Evolutionary conservation across 768 basidiomycete genomes (phyloP).

Genomic region (Crassisporium funariophilum): DNA sequence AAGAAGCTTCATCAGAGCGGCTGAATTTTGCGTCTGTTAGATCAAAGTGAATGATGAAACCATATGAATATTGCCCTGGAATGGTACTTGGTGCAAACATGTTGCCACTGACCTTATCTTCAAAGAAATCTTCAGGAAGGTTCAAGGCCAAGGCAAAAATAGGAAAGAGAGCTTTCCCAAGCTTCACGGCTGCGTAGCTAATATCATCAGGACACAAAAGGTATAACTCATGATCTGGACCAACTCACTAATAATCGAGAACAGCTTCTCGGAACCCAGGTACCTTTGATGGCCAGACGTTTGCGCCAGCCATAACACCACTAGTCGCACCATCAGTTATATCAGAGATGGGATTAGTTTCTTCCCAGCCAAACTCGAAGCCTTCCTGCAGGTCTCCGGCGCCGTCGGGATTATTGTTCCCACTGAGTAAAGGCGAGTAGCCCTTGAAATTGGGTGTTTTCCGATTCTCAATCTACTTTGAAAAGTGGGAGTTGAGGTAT

Average conservation of each 20-base stretch:
- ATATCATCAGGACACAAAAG: neutral
- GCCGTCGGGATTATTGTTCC: conserved; percentile 74
- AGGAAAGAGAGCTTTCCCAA: conserved; percentile 75
- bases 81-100: too few relatives aligned
- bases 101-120: conserved; percentile 76
- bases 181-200: conserved; percentile 37
- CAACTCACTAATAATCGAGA: conserved; percentile 8
- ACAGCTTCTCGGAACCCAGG: conserved; percentile 61
- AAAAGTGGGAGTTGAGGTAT: neutral
- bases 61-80: neutral
- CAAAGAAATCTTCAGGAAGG: conserved; percentile 74
- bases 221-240: neutral
- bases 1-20: conserved; percentile 79
- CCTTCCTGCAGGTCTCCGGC: conserved; percentile 91
- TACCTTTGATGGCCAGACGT: conserved; percentile 71
- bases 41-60: neutral
- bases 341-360: conserved; percentile 28
- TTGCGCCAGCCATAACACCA: conserved; percentile 68
- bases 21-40: conserved; percentile 68
- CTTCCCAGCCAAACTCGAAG: conserved; percentile 83
- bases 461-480: conserved; percentile 62
- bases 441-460: conserved; percentile 76
- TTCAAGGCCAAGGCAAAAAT: conserved; percentile 83
- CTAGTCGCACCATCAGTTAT: conserved; percentile 33
- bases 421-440: conserved; percentile 68